phyloP scores from a whole-genome alignment of 1,284 basidiomycete species.

The Albatrellus sp. region DNA sequence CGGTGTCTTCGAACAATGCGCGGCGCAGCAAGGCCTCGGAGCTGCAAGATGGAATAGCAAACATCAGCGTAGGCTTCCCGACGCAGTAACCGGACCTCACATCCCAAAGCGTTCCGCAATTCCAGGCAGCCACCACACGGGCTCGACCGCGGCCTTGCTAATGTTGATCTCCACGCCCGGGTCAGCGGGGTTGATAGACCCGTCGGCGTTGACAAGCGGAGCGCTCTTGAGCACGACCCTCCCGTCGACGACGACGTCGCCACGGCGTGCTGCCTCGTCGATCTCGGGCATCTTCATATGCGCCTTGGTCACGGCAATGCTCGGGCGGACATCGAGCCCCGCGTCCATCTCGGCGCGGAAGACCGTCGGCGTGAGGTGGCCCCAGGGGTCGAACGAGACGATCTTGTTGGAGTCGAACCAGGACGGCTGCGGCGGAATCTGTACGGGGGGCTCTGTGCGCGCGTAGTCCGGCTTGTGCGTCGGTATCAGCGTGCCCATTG shows the following conservation, averaged over 20 bases:
- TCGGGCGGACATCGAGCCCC: conserved; percentile 75
- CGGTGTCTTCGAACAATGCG: conserved; percentile 88
- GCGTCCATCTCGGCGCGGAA: conserved; percentile 60
- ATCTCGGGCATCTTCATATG: conserved; percentile 88
- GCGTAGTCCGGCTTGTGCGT: conserved; percentile 80
- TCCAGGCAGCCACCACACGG: conserved; percentile 94
- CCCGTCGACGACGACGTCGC: conserved; percentile 72
- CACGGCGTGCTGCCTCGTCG: conserved; percentile 69
- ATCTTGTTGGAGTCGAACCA: conserved; percentile 83
- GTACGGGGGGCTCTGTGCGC: conserved; percentile 82
- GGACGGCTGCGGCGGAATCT: conserved; percentile 67
- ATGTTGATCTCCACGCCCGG: conserved; percentile 80
- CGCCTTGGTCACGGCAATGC: conserved; percentile 82
- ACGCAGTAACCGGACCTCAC: conserved; percentile 29
- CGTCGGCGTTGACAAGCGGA: conserved; percentile 51
- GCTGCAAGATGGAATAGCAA: conserved; percentile 31
- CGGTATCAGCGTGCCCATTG: conserved; percentile 80
- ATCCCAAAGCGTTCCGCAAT: conserved; percentile 83
- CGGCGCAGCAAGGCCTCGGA: conserved; percentile 79
- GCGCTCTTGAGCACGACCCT: conserved; percentile 65
- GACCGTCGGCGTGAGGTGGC: conserved; percentile 77
- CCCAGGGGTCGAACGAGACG: conserved; percentile 91
- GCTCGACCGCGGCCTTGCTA: conserved; percentile 85
- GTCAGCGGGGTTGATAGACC: conserved; percentile 42
- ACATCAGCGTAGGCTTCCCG: not conserved